Evolutionary conservation across 768 basidiomycete species (phyloP).

Genomic region (Hypholoma sublateritium): DNA sequence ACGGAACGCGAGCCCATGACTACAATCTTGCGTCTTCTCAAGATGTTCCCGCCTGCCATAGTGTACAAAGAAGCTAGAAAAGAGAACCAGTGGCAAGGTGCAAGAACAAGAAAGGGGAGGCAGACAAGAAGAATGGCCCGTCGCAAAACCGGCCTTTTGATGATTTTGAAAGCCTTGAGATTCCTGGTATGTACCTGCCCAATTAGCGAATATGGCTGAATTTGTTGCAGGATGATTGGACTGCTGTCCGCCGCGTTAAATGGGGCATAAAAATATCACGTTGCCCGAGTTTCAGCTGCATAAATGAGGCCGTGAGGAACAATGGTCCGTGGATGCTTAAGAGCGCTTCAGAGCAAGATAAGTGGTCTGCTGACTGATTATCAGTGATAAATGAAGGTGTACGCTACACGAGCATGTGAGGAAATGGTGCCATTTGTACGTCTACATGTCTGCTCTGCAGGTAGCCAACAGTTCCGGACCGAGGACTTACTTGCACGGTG

Average conservation of each 20-base stretch:
- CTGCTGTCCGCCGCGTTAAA: neutral
- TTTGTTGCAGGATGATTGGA: neutral
- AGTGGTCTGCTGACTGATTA: slow-evolving; percentile 9
- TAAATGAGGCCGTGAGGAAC: slow-evolving; percentile 1
- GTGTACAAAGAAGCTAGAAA: neutral
- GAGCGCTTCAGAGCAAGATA: neutral
- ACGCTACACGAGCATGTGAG: neutral
- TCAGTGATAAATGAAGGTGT: slow-evolving; percentile 1
- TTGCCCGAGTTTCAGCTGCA: slow-evolving; percentile 8
- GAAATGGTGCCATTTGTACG: slow-evolving; percentile 13
- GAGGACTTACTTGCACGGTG: too few species aligned
- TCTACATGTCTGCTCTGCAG: slow-evolving; percentile 11
- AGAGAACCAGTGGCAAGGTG: neutral
- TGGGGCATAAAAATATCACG: slow-evolving; percentile 4
- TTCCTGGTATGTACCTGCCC: slow-evolving; percentile 1
- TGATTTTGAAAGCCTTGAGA: neutral
- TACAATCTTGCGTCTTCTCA: slow-evolving; percentile 80
- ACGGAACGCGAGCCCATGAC: slow-evolving; percentile 85
- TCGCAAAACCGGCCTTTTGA: slow-evolving; percentile 4
- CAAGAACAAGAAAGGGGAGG: neutral
- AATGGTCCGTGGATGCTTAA: neutral
- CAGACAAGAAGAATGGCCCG: neutral
- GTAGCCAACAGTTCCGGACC: neutral
- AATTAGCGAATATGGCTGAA: neutral
- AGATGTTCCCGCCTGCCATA: slow-evolving; percentile 8